Base-by-base conservation (phyloP, 2,329 filamentous ascomycete species). In the Lecanoromycetidae sp. region DNA sequence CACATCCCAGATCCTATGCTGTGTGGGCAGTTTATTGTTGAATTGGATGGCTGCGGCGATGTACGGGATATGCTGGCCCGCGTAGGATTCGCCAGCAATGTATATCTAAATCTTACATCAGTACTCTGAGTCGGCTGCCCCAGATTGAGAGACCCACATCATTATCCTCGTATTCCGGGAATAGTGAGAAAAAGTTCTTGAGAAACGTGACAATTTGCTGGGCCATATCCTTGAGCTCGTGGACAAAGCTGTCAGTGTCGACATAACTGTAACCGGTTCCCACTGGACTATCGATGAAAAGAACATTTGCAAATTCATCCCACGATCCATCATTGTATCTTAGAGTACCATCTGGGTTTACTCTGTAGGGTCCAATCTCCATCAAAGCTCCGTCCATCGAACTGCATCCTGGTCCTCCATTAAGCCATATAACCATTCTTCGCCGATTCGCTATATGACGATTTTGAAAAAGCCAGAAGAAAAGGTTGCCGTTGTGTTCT, bases 381-480 rank as follows among this genome's bases (percentile, higher is more conserved):
- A 96, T 96, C 71, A 96, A 66, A 2, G 87, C 87, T 56, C 90
- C 91, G 63, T 98, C 93, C 74, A 95, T 88, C 23, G 90, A 96
- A 64, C 87, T 95, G 66, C 91, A 98, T 23, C 93, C 91, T 1
- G 91, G 91, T 0, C 91, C 93, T 45, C 91, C 93, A 61, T 98
- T 98, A 49, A 98, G 69, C 91, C 93, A 98, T 59, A 98, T 80
- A 9, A 98, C 84, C 2, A 88, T 94, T 49, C 91, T 79, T 63
- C 91, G 85, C 57, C 76, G 79, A 62, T 96, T 85, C 48, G 87
- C 90, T 56, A 98, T 94, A 64, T 98, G 91, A 56, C 85, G 77
- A 62, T 96, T 96, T 62, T 94, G 80, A 62, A 85, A 95, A 60
- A 95, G 86, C 91, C 91, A 98, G 72, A 98, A 98, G 72, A 96